Evolutionary conservation across 2,329 filamentous ascomycete species (phyloP).

Genomic region (Ceratocystis destructans): DNA sequence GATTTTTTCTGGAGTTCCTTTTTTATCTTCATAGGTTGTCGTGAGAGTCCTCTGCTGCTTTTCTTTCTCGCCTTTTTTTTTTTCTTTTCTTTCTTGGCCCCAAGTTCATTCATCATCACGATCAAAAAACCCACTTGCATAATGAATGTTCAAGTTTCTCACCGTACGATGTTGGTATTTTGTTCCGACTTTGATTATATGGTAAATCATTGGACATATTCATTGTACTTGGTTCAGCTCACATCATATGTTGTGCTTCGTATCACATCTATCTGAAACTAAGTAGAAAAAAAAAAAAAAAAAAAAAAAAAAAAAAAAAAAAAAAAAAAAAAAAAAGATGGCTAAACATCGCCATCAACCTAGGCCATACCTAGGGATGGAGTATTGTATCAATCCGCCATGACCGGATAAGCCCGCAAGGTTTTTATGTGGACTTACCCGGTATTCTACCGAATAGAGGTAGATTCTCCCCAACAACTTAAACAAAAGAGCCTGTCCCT

Average conservation of each 20-base stretch:
- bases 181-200: not conserved
- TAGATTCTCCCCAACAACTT: too few relatives aligned
- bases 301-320: not conserved
- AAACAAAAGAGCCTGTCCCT: too few relatives aligned
- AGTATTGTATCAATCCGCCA: not conserved
- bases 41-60: not conserved
- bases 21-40: conserved; percentile 3
- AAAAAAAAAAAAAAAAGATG: not conserved
- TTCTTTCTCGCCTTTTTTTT: not conserved
- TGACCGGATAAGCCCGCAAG: too few relatives aligned
- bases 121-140: not conserved
- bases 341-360: not conserved
- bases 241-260: not conserved
- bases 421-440: too few relatives aligned
- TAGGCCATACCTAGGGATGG: not conserved
- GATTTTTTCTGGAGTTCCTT: conserved; percentile 1
- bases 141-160: not conserved
- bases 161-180: not conserved
- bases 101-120: not conserved
- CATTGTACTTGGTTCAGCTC: not conserved
- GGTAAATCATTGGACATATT: too few relatives aligned
- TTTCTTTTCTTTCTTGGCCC: not conserved
- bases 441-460: too few relatives aligned
- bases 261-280: not conserved
- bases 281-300: not conserved